Base-by-base conservation (phyloP, 257 asterid genomes). In the Paulownia fortunei region DNA sequence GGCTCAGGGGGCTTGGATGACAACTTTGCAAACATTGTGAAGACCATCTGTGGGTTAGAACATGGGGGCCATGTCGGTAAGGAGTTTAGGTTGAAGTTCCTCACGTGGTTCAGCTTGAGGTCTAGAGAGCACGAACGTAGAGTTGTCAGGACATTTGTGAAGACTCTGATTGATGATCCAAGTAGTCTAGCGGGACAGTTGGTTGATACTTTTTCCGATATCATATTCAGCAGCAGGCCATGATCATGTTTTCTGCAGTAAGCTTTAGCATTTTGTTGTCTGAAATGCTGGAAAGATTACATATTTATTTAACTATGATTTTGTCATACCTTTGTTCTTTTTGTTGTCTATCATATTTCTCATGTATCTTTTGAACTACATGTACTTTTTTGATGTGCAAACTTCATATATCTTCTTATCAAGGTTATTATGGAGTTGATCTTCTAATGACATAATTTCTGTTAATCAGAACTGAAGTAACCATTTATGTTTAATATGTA, bases 1-100 rank as follows among this genome's bases (percentile, higher is more conserved):
- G 36, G 36, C 3, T 30, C 36, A 30, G 36, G 36, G n/a, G 36
- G 59, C 18, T 68, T 68, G 70, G 81, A 77, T 8, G 70, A 77
- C 49, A 44, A 77, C 61, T 76, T 76, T 18, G 81, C 66, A 39
- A 37, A 67, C 12, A 54, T 59, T 27, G 70, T 77, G 36, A 77
- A 77, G 81, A 77, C 67, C 47, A 77, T 77, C 15, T 76, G 81
- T 41, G 37, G 76, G 76, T 42, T 77, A 24, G 81, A 77, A 42
- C 41, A 69, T 0, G 81, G 55, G 47, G 80, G 81, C 7, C 75
- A 77, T 12, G 67, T 77, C 11, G 55, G 42, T 46, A 77, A 67
- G 61, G 76, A 77, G 1, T 77, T 77, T 10, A 44, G 81, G 15
- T 55, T 67, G 73, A 77, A 77, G 66, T 37, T 77, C 49, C 69